Conservation (phyloP, 2,329 filamentous ascomycete genomes). For the Rutstroemia sp. region DNA sequence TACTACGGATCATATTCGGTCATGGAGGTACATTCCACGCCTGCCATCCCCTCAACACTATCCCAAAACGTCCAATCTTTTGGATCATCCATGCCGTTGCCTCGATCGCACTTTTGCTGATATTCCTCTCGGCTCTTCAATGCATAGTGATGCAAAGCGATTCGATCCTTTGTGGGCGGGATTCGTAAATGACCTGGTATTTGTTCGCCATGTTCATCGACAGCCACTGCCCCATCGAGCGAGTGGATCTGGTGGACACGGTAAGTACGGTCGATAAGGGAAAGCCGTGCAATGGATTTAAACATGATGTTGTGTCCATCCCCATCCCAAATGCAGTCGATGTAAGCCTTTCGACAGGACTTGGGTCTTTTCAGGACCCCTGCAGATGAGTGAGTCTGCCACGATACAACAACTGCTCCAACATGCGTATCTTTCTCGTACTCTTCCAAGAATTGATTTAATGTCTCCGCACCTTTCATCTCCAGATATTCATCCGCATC, state of each 20-base stretch:
- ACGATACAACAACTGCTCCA: conserved; percentile 29
- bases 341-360: conserved; percentile 25
- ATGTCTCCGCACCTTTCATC: conserved; percentile 18
- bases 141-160: conserved; percentile 31
- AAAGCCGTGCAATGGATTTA: conserved; percentile 27
- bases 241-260: conserved; percentile 18
- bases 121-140: conserved; percentile 30
- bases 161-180: conserved; percentile 25
- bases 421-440: conserved; percentile 20
- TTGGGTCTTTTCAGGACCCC: conserved; percentile 23
- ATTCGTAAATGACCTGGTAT: neutral
- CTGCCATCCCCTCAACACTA: conserved; percentile 22
- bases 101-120: conserved; percentile 24
- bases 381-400: conserved; percentile 30
- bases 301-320: conserved; percentile 25
- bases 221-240: conserved; percentile 15
- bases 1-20: conserved; percentile 20
- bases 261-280: conserved; percentile 10
- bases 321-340: conserved; percentile 26
- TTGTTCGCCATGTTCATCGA: conserved; percentile 22
- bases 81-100: conserved; percentile 24
- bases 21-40: conserved; percentile 25
- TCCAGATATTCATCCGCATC: conserved; percentile 30
- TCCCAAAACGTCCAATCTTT: conserved; percentile 26
- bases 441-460: conserved; percentile 24